Base-by-base conservation (phyloP, 306 rosid genomes). In the Oxytropis ochrocephala region DNA sequence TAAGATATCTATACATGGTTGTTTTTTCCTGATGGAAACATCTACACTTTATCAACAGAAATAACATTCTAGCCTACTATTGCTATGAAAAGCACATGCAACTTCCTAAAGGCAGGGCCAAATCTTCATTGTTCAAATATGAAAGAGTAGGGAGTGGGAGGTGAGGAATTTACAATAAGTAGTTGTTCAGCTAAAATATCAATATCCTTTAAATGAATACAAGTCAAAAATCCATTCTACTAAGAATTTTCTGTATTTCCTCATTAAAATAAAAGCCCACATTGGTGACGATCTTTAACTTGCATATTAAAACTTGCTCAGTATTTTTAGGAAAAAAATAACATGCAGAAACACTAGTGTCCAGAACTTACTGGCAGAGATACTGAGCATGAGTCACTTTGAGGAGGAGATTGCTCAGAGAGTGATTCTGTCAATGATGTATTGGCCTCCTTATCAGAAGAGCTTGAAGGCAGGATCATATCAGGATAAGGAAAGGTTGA, bases 321-420 rank as follows among this genome's bases (percentile, higher is more conserved):
- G 5, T 2, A 2, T 53, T 41, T 13, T 21, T 36, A 5, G 8
- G 41, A 75, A 14, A 16, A 42, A 36, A 49, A 38, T 4, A 52
- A 48, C 35, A 71, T 11, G 4, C 11, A 61, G 12, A 61, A 21
- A 53, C 35, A n/a, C 46, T 32, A 76, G 30, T n/a, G 30, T 36
- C 50, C 4, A 73, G 16, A 42, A 73, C 91, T 85, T 78, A 90
- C 93, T 2, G 84, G 83, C 75, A 77, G 70, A 54, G 89, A 81
- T 17, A 70, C 68, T 2, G 86, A 79, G 49, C 84, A 75, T 2
- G 77, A 17, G 83, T 33, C 68, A 64, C 69, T 70, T 36, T 64
- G 84, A 24, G 29, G 80, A n/a, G 38, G 35, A 60, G 78, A 64
- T 48, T 84, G 75, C 67, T 64, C 56, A 64, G 78, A 73, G 19